Evolutionary conservation across 176 grass and related monocot species (phyloP).

Genomic region (Pontederia paniculata): DNA sequence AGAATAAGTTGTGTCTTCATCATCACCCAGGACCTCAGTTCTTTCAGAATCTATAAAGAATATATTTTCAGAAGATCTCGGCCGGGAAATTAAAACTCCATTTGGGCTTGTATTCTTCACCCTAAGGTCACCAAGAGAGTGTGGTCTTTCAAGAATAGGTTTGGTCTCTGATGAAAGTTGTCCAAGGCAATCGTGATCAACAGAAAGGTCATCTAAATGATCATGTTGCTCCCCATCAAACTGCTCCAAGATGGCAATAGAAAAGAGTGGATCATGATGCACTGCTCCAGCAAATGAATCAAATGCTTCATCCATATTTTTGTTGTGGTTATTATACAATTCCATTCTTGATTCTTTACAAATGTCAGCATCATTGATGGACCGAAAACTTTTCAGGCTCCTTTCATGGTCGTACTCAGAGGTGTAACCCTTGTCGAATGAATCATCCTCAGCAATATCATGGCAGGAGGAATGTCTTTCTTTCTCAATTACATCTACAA

Average conservation of each 20-base stretch:
- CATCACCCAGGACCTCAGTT: constrained; percentile 20
- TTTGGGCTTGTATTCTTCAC: constrained; percentile 16
- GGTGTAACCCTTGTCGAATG: constrained; percentile 7
- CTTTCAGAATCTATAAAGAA: constrained; percentile 25
- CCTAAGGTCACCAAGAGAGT: constrained; percentile 33
- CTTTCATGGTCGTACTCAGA: constrained; percentile 16
- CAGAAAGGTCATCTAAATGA: constrained; percentile 28
- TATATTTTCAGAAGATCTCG: constrained; percentile 40
- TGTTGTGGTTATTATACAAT: constrained; percentile 5
- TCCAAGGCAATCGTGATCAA: constrained; percentile 25
- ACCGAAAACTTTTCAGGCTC: background rate
- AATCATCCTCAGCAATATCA: constrained; percentile 24
- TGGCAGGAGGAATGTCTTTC: constrained; percentile 20
- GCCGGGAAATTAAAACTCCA: constrained; percentile 21
- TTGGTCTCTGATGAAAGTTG: constrained; percentile 22
- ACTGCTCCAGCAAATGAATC: constrained; percentile 20
- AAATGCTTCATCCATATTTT: constrained; percentile 14
- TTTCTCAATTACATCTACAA: constrained; percentile 43
- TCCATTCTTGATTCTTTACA: constrained; percentile 2
- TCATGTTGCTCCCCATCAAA: constrained; percentile 4
- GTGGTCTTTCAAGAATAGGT: constrained; percentile 39
- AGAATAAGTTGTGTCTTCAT: constrained; percentile 19
- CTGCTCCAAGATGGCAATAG: constrained; percentile 2
- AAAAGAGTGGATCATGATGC: constrained; percentile 19
- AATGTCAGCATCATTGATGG: constrained; percentile 19